Conservation (phyloP, 148 eudicot species). For the Drosera capensis region DNA sequence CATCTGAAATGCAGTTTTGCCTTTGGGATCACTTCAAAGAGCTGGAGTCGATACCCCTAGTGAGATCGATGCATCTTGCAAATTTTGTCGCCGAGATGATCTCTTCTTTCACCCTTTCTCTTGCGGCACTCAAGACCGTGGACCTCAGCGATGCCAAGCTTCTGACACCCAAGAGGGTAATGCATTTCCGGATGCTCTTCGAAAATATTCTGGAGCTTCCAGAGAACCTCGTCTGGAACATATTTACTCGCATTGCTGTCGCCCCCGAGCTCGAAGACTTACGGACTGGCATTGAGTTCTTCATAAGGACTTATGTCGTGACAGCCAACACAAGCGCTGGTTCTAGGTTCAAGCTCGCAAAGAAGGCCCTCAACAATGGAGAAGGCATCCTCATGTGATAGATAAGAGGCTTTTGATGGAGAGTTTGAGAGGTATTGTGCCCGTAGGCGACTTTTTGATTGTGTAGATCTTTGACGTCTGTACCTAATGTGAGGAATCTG, state of each 20-base stretch:
- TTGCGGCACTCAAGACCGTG: conserved; percentile 53
- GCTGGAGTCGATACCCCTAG: conserved; percentile 61
- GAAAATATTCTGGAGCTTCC: conserved; percentile 53
- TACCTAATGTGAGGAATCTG: too few species aligned
- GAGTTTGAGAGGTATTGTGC: too few species aligned
- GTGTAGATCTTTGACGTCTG: too few species aligned
- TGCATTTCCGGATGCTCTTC: conserved; percentile 79
- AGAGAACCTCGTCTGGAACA: conserved; percentile 59
- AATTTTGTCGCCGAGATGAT: conserved; percentile 70
- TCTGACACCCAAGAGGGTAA: conserved; percentile 49
- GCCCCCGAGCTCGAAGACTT: conserved; percentile 55
- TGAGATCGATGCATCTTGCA: conserved; percentile 70
- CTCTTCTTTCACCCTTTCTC: conserved; percentile 56
- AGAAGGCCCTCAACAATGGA: conserved; percentile 68
- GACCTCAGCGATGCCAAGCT: conserved; percentile 44
- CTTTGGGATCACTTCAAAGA: conserved; percentile 89
- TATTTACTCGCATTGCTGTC: conserved; percentile 65
- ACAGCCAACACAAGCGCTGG: conserved; percentile 18
- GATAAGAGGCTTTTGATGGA: too few species aligned
- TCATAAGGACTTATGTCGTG: conserved; percentile 48
- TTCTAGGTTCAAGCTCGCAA: conserved; percentile 48
- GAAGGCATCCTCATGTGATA: conserved; percentile 51
- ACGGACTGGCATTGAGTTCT: conserved; percentile 55
- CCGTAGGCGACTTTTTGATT: too few species aligned
- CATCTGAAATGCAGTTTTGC: conserved; percentile 42